A percentile compares a stretch with the other conserved stretches of the same genome.
These are phyloP conservation scores for Neofusicoccum umdonicola DNA, from an alignment of 2,329 filamentous ascomycete species.

Conservation along the genomic window DNA sequence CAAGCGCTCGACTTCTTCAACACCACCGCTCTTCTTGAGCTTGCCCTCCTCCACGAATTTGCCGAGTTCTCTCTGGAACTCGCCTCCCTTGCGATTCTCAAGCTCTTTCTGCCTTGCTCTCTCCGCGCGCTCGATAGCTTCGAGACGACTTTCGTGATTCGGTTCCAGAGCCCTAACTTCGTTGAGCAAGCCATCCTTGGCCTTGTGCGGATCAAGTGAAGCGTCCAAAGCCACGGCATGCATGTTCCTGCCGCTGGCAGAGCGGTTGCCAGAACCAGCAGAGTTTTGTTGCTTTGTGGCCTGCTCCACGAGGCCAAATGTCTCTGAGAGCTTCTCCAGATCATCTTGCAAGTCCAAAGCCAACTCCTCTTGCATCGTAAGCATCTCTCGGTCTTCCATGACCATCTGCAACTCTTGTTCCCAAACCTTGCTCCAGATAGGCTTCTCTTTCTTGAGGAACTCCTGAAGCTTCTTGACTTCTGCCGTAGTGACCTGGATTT, in stretches of 20 bases:
- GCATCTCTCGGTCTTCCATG: slow-evolving; percentile 89
- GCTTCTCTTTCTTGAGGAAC: slow-evolving; percentile 86
- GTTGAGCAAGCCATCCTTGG: slow-evolving; percentile 86
- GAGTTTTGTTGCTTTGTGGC: slow-evolving; percentile 94
- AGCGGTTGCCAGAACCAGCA: slow-evolving; percentile 58
- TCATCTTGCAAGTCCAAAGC: slow-evolving; percentile 90
- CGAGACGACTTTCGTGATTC: slow-evolving; percentile 88
- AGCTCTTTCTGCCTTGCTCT: slow-evolving; percentile 87
- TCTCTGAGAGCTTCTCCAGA: slow-evolving; percentile 89
- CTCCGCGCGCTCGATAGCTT: slow-evolving; percentile 96
- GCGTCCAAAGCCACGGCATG: slow-evolving; percentile 42
- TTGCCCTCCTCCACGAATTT: slow-evolving; percentile 85
- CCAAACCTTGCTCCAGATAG: slow-evolving; percentile 98
- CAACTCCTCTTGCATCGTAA: slow-evolving; percentile 95
- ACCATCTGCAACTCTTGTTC: slow-evolving; percentile 95
- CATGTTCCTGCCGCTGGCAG: slow-evolving; percentile 47
- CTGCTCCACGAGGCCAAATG: slow-evolving; percentile 92
- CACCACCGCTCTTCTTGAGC: slow-evolving; percentile 91
- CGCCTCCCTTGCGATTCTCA: slow-evolving; percentile 68
- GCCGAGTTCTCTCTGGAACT: slow-evolving; percentile 81
- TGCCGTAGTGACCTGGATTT: slow-evolving; percentile 75
- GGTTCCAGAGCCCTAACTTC: slow-evolving; percentile 92
- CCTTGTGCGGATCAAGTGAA: slow-evolving; percentile 68
- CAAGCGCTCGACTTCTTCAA: slow-evolving; percentile 87
- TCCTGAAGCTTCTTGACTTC: slow-evolving; percentile 95